Conservation (phyloP, 2,329 filamentous ascomycete species). For the Diaporthe citri region DNA sequence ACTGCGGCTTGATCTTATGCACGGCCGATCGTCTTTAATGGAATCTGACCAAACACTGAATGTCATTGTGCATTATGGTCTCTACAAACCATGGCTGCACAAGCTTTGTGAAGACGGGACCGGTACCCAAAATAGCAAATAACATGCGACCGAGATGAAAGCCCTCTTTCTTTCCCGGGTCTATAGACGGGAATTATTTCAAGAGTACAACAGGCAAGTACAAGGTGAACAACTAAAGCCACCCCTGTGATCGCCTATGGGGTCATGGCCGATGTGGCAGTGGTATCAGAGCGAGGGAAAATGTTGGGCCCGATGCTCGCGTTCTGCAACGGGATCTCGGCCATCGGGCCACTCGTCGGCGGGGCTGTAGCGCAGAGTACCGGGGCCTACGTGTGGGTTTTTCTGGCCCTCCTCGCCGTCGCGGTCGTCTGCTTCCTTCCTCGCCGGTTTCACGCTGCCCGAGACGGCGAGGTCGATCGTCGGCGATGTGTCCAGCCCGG, state of each 20-base stretch:
- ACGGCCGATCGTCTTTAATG: neutral
- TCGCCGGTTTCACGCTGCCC: conserved; percentile 64
- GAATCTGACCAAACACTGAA: neutral
- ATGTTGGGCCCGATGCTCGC: conserved; percentile 74
- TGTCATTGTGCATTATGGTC: neutral
- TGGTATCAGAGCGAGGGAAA: conserved; percentile 72
- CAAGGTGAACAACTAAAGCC: conserved; percentile 49
- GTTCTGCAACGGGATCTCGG: conserved; percentile 61
- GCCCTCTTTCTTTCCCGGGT: neutral
- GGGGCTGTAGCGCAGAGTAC: conserved; percentile 46
- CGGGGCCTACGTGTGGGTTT: conserved; percentile 69
- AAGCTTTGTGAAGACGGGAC: neutral
- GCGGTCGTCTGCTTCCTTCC: conserved; percentile 54
- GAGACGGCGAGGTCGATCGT: conserved; percentile 67
- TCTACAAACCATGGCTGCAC: neutral
- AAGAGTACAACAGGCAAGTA: neutral
- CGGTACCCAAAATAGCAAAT: neutral
- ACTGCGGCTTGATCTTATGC: neutral
- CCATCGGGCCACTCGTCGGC: conserved; percentile 38
- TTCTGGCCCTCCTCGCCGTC: conserved; percentile 68
- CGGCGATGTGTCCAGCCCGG: conserved; percentile 51
- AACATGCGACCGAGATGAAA: neutral
- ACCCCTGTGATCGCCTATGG: conserved; percentile 76
- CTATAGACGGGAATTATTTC: too few relatives aligned
- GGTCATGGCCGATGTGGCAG: conserved; percentile 76